These are phyloP conservation scores for Candida saitoana DNA, from an alignment of 805 yeast genomes.

Conservation along the genomic window DNA sequence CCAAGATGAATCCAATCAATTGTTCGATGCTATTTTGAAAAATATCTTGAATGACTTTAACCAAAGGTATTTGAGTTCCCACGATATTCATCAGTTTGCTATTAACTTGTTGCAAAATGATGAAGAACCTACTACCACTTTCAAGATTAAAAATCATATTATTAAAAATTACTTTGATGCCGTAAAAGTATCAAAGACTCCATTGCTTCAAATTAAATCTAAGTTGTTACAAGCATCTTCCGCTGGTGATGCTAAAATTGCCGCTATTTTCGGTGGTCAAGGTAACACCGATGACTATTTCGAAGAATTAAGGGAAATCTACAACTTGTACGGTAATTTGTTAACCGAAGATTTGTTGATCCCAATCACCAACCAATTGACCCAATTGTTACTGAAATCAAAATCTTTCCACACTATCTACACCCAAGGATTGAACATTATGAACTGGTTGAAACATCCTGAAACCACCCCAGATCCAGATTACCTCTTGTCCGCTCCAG, in stretches of 20 bases:
- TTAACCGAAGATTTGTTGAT: constrained; percentile 68
- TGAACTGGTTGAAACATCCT: constrained; percentile 82
- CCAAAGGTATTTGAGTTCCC: constrained; percentile 53
- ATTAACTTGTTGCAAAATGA: constrained; percentile 55
- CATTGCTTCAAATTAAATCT: constrained; percentile 21
- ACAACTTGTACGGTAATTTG: constrained; percentile 71
- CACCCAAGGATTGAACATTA: constrained; percentile 88
- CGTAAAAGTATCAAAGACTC: constrained; percentile 23
- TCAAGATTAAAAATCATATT: constrained; percentile 62
- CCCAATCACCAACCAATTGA: constrained; percentile 65
- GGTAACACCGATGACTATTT: constrained; percentile 98
- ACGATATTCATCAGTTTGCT: constrained; percentile 78
- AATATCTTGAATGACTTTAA: constrained; percentile 81
- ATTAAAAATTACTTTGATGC: constrained; percentile 71
- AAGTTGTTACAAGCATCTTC: constrained; percentile 62
- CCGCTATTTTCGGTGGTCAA: constrained; percentile 97
- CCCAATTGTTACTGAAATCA: constrained; percentile 62
- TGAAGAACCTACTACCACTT: constrained; percentile 58
- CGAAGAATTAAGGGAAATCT: constrained; percentile 87
- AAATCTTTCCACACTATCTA: constrained; percentile 80
- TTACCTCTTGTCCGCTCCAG: constrained; percentile 85
- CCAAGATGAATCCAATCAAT: constrained; percentile 44
- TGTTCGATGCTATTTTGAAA: constrained; percentile 65
- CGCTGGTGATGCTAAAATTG: constrained; percentile 47
- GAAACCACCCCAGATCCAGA: constrained; percentile 86